Conservation (phyloP, 2,329 filamentous ascomycete species). For the Fusarium proliferatum region DNA sequence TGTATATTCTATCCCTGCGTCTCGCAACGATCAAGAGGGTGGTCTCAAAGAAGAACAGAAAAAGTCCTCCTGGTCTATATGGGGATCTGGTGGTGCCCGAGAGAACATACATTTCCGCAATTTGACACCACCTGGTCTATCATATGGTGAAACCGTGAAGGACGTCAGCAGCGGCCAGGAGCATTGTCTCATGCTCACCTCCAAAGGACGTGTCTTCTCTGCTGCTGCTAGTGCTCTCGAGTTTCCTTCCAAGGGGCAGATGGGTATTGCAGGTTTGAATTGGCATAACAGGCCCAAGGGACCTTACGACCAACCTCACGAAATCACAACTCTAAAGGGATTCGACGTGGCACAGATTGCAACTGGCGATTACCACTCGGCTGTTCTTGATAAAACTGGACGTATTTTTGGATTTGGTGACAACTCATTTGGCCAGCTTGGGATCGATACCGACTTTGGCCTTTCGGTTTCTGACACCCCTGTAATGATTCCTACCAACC, state of each 20-base stretch:
- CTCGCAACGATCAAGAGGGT: slow-evolving; percentile 74
- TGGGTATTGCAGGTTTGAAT: slow-evolving; percentile 84
- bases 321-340: slow-evolving; percentile 77
- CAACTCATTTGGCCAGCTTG: slow-evolving; percentile 90
- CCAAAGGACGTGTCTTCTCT: slow-evolving; percentile 85
- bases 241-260: slow-evolving; percentile 85
- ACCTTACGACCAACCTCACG: slow-evolving; percentile 83
- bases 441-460: slow-evolving; percentile 76
- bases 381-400: slow-evolving; percentile 80
- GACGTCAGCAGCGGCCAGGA: slow-evolving; percentile 83
- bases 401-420: slow-evolving; percentile 90
- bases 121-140: slow-evolving; percentile 72
- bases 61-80: slow-evolving; percentile 77
- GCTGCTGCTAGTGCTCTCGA: slow-evolving; percentile 82
- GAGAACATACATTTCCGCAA: slow-evolving; percentile 74
- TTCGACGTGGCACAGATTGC: slow-evolving; percentile 81
- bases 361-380: slow-evolving; percentile 86
- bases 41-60: slow-evolving; percentile 71
- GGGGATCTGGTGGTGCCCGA: slow-evolving; percentile 55
- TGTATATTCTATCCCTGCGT: slow-evolving; percentile 87
- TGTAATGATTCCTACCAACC: slow-evolving; percentile 74
- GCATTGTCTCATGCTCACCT: slow-evolving; percentile 87
- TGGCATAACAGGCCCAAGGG: slow-evolving; percentile 83
- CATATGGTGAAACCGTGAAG: slow-evolving; percentile 77
- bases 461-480: slow-evolving; percentile 75